Evolutionary conservation across 345 rosid species (phyloP).

Genomic region (Gossypium ekmanianum): DNA sequence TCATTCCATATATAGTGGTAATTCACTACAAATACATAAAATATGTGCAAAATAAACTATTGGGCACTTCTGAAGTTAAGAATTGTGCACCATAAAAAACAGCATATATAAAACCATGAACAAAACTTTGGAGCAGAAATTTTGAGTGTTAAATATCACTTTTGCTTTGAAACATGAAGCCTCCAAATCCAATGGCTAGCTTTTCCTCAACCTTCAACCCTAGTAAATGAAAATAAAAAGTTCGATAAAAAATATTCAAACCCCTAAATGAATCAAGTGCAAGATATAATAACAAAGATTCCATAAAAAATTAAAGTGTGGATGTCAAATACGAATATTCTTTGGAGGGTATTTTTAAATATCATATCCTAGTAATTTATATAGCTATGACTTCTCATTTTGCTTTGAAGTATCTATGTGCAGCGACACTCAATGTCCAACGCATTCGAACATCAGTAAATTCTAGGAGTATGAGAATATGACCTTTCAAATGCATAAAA

Average conservation of each 20-base stretch:
- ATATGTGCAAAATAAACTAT: background rate
- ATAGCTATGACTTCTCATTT: background rate
- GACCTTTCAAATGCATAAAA: background rate
- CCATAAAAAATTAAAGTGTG: background rate
- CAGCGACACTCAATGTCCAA: background rate
- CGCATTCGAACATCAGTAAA: background rate
- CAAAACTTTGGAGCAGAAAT: conserved; percentile 19
- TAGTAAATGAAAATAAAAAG: conserved; percentile 7
- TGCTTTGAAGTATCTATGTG: background rate
- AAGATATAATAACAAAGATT: background rate
- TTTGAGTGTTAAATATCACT: background rate
- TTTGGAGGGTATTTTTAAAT: background rate
- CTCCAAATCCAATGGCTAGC: conserved; percentile 11
- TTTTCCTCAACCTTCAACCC: conserved; percentile 34
- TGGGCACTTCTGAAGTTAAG: background rate
- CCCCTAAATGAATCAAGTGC: background rate
- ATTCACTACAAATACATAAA: background rate
- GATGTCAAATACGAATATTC: background rate
- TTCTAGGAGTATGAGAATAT: background rate
- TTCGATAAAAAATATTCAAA: background rate
- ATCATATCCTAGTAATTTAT: background rate
- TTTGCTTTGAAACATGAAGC: background rate
- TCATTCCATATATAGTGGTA: background rate
- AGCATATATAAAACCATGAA: conserved; percentile 9
- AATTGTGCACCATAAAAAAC: conserved; percentile 9